These are phyloP conservation scores for Erodium trifolium DNA, from an alignment of 441 rosid genomes.

Conservation along the genomic window DNA sequence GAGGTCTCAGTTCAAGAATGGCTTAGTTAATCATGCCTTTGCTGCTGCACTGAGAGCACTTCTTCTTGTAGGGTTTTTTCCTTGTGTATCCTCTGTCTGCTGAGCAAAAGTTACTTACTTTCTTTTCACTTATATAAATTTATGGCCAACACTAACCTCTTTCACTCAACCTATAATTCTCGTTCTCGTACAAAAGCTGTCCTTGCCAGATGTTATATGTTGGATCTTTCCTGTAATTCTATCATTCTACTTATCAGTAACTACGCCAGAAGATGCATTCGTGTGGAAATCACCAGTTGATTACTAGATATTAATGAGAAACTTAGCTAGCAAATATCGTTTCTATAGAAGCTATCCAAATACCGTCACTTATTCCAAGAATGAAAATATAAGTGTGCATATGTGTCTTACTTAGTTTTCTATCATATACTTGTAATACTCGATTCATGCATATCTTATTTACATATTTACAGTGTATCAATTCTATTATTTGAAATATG, in stretches of 20 bases:
- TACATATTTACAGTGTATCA: not conserved
- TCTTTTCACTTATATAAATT: not conserved
- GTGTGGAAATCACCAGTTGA: not conserved
- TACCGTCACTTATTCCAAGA: not conserved
- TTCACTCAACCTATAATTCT: not conserved
- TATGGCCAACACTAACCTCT: not conserved
- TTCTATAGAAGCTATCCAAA: not conserved
- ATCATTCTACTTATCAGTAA: not conserved
- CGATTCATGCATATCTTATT: not conserved
- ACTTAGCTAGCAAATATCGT: not conserved
- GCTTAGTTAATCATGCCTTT: constrained; percentile 91
- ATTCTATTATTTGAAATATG: not conserved
- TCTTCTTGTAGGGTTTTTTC: constrained; percentile 58
- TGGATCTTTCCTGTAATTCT: too few relatives aligned
- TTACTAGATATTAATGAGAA: not conserved
- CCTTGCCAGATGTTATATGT: too few relatives aligned
- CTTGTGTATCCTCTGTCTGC: constrained; percentile 6
- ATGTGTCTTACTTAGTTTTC: not conserved
- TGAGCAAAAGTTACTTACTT: not conserved
- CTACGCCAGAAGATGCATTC: not conserved
- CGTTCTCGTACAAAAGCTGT: not conserved
- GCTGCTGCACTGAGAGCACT: constrained; percentile 89
- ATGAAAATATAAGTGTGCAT: not conserved
- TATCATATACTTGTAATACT: not conserved
- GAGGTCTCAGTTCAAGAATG: constrained; percentile 87